Base-by-base conservation (phyloP, 1,284 basidiomycete species). In the Puccinia novopanici region DNA sequence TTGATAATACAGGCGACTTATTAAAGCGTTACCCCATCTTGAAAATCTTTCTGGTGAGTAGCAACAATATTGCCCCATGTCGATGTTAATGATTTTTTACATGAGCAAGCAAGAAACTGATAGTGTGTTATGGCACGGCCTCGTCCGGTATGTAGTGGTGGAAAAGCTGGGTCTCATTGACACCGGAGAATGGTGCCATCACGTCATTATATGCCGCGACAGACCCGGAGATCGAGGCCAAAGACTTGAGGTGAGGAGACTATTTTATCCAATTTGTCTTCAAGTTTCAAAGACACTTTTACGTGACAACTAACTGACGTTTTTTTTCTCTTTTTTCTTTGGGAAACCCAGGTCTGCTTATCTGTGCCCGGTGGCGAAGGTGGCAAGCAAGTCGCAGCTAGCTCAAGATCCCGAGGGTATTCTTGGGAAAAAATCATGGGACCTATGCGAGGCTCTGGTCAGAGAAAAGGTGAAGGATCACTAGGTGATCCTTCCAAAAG, bases 131-230 rank as follows among this genome's bases (percentile, higher is more conserved):
- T n/a, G n/a, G n/a, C n/a, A n/a, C n/a, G n/a, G 30, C 13, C 17
- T n/a, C n/a, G 19, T 34, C 19, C 17, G 27, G 67, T 27, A n/a
- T 68, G 13, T 12, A 79, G 76, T 59, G 37, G n/a, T 15, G 71
- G 0, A 54, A 79, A 61, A 42, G 45, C n/a, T 79, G 50, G 22
- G 3, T 79, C n/a, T 59, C 72, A 10, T 42, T 79, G 24, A 70
- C 52, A 5, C 65, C 76, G n/a, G 54, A 79, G 45, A 22, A 79
- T 0, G 76, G 76, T 9, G 67, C 76, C 8, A 79, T 79, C 40
- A 79, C n/a, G n/a, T n/a, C n/a, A n/a, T n/a, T n/a, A n/a, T n/a
- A n/a, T n/a, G n/a, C n/a, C n/a, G n/a, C n/a, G 10, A 79, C 76
- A 17, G 63, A 34, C 22, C 65, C 54, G 34, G 76, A 79, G 55